Evolutionary conservation across 1,284 basidiomycete species (phyloP).

Genomic region (Stereum hirsutum): DNA sequence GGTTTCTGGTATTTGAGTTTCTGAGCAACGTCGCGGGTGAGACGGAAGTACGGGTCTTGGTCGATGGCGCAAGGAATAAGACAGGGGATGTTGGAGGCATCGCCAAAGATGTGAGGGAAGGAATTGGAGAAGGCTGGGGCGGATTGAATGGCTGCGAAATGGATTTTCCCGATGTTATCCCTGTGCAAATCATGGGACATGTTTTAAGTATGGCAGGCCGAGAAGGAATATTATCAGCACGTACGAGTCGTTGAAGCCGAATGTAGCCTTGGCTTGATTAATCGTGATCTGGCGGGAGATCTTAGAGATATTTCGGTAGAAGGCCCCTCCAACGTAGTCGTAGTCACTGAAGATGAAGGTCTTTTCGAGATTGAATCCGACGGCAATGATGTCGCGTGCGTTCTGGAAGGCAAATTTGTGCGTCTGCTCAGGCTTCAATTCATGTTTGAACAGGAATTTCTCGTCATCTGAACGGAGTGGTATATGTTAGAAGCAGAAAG

Average conservation of each 20-base stretch:
- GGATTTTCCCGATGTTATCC: slow-evolving; percentile 97
- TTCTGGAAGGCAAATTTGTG: slow-evolving; percentile 81
- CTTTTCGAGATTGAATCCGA: slow-evolving; percentile 87
- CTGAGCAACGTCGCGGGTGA: slow-evolving; percentile 91
- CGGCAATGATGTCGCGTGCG: slow-evolving; percentile 93
- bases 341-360: slow-evolving; percentile 98
- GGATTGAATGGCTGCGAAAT: slow-evolving; percentile 97
- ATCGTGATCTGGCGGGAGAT: slow-evolving; percentile 92
- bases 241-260: slow-evolving; percentile 93
- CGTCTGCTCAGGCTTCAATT: slow-evolving; percentile 87
- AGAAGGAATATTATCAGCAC: slow-evolving; percentile 22
- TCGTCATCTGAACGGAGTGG: slow-evolving; percentile 74
- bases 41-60: slow-evolving; percentile 95
- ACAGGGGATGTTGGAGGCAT: slow-evolving; percentile 77
- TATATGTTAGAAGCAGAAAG: slow-evolving; percentile 2
- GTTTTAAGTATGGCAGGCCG: neutral
- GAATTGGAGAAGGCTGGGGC: slow-evolving; percentile 97
- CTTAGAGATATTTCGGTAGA: slow-evolving; percentile 93
- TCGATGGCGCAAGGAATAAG: slow-evolving; percentile 99
- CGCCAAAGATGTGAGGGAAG: slow-evolving; percentile 97
- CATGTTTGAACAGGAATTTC: slow-evolving; percentile 97
- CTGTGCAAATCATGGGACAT: slow-evolving; percentile 27
- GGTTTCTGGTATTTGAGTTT: slow-evolving; percentile 97
- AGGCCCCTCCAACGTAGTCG: slow-evolving; percentile 83
- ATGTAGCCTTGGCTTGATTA: slow-evolving; percentile 91